Base-by-base conservation (phyloP, 257 asterid species). In the Forsythia suspensa region DNA sequence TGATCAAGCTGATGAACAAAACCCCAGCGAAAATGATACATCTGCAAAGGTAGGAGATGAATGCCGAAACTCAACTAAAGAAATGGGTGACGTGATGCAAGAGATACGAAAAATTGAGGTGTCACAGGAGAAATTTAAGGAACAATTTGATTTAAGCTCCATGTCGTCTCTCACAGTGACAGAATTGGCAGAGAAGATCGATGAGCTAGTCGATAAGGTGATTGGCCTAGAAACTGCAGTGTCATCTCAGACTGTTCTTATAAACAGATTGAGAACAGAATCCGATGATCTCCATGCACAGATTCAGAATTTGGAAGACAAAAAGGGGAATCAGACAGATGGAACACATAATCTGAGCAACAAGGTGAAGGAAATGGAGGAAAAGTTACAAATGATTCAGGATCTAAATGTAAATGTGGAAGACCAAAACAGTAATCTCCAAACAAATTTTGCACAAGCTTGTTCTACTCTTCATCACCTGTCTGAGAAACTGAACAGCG, bases 171-270 rank as follows among this genome's bases (percentile, higher is more conserved):
- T 93, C 36, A 90, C 98, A 0, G 97, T 93, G 76, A 78, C 94
- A 43, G 91, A 91, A 82, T 51, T 95, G 75, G 97, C 94, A 2
- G 97, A 89, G 86, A 95, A 93, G 85, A 92, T 95, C 21, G 99
- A 95, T 63, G 89, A 89, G 82, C 85, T 95, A 18, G 98, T 92
- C 29, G 88, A 72, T 77, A 95, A 90, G 86, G 99, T 93, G 84
- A 83, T 93, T 71, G 81, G 77, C 80, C 79, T 93, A 55, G 98
- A 95, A 83, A 87, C 89, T 5, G 87, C 94, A 2, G 96, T 95
- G 15, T 90, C 96, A 21, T 82, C 98, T 13, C 98, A 95, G 82
- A 88, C 95, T 39, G 89, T 87, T 77, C 91, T 90, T 6, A 90
- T 95, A 20, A 88, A 90, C 79, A 87, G 92, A 48, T 76, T 95